Conservation (phyloP, 192 early-diverging fungal species). For the Obelidium mucronatum region DNA sequence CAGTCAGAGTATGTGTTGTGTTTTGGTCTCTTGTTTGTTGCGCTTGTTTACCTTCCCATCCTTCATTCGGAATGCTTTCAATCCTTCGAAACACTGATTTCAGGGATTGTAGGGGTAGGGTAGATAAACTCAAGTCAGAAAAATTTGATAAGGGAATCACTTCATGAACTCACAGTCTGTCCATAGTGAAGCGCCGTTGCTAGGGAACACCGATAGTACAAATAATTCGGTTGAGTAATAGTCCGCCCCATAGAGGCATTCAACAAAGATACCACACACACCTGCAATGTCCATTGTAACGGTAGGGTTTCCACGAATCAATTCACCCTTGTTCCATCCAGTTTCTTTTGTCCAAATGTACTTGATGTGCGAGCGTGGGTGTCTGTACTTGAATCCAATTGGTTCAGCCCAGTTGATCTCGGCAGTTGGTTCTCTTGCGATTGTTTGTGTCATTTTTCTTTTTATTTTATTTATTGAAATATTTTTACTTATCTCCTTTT, state of each 20-base stretch:
- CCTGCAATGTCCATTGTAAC: constrained; percentile 71
- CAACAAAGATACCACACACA: too few species aligned
- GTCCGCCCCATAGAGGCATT: too few species aligned
- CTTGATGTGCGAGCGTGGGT: constrained; percentile 68
- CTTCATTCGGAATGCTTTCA: constrained; percentile 77
- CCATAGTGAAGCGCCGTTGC: constrained; percentile 77
- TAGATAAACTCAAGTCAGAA: too few species aligned
- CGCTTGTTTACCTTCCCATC: constrained; percentile 46
- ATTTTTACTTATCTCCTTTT: too few species aligned
- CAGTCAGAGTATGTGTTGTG: not conserved
- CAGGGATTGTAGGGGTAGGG: too few species aligned
- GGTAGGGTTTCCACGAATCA: constrained; percentile 55
- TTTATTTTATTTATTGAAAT: too few species aligned
- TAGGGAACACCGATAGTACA: too few species aligned
- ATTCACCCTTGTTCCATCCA: constrained; percentile 66
- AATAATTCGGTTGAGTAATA: not conserved
- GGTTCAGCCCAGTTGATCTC: constrained; percentile 68
- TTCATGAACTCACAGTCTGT: constrained; percentile 58
- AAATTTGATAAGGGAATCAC: not conserved
- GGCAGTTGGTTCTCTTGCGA: constrained; percentile 24
- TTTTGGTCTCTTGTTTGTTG: not conserved
- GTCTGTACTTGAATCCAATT: constrained; percentile 70
- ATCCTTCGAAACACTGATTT: constrained; percentile 79
- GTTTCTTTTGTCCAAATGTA: constrained; percentile 67
- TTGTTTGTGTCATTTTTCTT: not conserved